A percentile compares a stretch with the other conserved stretches of the same genome.
Conservation (phyloP, 2,329 filamentous ascomycete species). For the Phialophora expanda region DNA sequence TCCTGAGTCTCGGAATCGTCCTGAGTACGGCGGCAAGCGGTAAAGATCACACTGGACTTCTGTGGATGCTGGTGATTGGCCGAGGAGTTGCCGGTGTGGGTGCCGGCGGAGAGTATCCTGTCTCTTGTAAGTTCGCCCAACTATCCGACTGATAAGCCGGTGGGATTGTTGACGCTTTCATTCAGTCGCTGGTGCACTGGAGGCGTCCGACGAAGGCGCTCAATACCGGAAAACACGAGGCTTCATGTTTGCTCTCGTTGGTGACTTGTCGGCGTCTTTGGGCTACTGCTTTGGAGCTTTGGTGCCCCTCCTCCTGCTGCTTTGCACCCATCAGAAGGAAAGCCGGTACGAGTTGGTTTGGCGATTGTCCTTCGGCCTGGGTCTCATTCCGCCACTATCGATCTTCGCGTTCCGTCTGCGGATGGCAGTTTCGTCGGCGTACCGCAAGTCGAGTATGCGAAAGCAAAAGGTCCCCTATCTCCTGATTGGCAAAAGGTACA, state of each 20-base stretch:
- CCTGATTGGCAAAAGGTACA: constrained; percentile 58
- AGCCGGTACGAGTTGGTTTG: constrained; percentile 25
- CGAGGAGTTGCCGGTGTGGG: too few species aligned
- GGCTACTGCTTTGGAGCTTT: constrained; percentile 59
- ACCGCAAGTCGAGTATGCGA: constrained; percentile 55
- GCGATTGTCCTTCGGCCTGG: too few species aligned
- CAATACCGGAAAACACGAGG: constrained; percentile 56
- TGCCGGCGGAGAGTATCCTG: too few species aligned
- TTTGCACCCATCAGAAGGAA: constrained; percentile 55
- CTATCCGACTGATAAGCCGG: too few species aligned
- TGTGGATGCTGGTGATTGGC: too few species aligned
- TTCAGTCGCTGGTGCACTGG: too few species aligned
- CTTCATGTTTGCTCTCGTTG: constrained; percentile 63
- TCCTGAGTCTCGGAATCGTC: constrained; percentile 55
- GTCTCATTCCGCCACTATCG: too few species aligned
- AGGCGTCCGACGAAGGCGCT: constrained; percentile 5
- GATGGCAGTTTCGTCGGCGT: constrained; percentile 59
- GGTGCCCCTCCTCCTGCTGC: constrained; percentile 58
- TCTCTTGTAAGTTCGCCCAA: too few species aligned
- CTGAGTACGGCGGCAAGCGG: constrained; percentile 40
- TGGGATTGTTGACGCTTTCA: too few species aligned
- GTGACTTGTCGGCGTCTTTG: constrained; percentile 57
- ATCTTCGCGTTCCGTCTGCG: constrained; percentile 47
- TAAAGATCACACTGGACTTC: too few species aligned
- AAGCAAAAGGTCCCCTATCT: constrained; percentile 56